Evolutionary conservation across 345 rosid genomes (phyloP).

Genomic region (Syzygium grande): DNA sequence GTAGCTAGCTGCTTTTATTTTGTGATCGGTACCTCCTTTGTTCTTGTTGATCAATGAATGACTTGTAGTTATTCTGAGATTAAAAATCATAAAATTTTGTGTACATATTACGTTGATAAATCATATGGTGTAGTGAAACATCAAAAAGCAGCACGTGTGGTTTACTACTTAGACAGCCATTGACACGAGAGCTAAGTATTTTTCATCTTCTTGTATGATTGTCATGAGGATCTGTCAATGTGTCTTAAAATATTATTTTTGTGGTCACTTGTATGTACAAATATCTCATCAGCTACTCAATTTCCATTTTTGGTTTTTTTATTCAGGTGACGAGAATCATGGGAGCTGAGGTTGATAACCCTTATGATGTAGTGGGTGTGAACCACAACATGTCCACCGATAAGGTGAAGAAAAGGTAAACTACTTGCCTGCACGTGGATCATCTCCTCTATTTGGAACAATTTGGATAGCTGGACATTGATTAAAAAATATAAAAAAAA

Average conservation of each 20-base stretch:
- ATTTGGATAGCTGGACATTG: background rate
- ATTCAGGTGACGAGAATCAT: conserved; percentile 76
- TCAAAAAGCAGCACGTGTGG: background rate
- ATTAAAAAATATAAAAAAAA: background rate
- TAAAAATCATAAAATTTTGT: background rate
- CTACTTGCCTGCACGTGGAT: background rate
- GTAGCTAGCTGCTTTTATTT: background rate
- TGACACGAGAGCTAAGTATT: background rate
- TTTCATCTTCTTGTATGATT: background rate
- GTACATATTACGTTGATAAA: background rate
- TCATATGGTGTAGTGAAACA: background rate
- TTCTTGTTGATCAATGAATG: background rate
- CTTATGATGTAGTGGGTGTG: conserved; percentile 74
- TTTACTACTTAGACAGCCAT: background rate
- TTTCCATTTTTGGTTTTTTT: background rate
- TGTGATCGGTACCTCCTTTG: background rate
- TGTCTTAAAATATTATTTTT: background rate
- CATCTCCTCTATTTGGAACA: background rate
- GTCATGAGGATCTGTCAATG: background rate
- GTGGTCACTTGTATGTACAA: background rate
- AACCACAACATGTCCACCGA: conserved; percentile 62
- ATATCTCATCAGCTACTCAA: background rate
- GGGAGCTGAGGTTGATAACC: conserved; percentile 63
- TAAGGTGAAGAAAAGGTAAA: conserved; percentile 81
- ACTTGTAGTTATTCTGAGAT: background rate